Conservation (phyloP, 1,284 basidiomycete genomes). For the Ustilago sp. region DNA sequence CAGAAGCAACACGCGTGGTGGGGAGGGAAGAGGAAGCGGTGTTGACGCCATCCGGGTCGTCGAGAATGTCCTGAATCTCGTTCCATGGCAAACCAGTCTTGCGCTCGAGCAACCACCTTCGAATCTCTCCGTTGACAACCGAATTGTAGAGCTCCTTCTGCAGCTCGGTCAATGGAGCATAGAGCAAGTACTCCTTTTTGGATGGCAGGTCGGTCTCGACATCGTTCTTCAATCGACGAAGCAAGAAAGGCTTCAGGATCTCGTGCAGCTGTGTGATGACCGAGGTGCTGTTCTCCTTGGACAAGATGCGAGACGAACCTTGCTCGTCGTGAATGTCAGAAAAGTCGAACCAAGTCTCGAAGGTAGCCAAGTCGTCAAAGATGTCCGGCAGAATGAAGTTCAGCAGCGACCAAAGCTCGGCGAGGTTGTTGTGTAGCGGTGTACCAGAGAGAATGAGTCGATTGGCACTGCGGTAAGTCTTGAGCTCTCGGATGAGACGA, state of each 20-base stretch:
- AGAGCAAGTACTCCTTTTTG: slow-evolving; percentile 77
- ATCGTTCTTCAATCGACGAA: slow-evolving; percentile 63
- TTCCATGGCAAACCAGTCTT: slow-evolving; percentile 57
- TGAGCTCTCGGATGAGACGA: slow-evolving; percentile 88
- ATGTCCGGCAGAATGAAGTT: slow-evolving; percentile 79
- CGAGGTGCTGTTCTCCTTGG: slow-evolving; percentile 75
- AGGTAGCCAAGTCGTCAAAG: slow-evolving; percentile 88
- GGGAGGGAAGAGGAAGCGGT: slow-evolving; percentile 30
- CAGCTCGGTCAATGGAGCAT: slow-evolving; percentile 83
- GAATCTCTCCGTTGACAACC: slow-evolving; percentile 55
- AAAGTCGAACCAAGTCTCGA: slow-evolving; percentile 80
- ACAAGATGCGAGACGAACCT: slow-evolving; percentile 57
- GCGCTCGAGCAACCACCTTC: slow-evolving; percentile 60
- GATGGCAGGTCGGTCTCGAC: slow-evolving; percentile 65
- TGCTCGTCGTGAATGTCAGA: slow-evolving; percentile 54
- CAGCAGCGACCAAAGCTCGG: slow-evolving; percentile 92
- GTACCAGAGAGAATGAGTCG: slow-evolving; percentile 94
- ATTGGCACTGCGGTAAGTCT: slow-evolving; percentile 84
- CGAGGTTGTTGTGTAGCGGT: slow-evolving; percentile 93
- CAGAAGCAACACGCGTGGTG: slow-evolving; percentile 30
- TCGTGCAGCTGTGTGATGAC: slow-evolving; percentile 66
- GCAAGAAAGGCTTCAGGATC: slow-evolving; percentile 67
- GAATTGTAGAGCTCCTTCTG: slow-evolving; percentile 88
- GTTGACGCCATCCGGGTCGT: slow-evolving; percentile 49
- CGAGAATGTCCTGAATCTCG: slow-evolving; percentile 52